Evolutionary conservation across 805 yeast genomes (phyloP).

Genomic region (Kluyveromyces aestuarii): DNA sequence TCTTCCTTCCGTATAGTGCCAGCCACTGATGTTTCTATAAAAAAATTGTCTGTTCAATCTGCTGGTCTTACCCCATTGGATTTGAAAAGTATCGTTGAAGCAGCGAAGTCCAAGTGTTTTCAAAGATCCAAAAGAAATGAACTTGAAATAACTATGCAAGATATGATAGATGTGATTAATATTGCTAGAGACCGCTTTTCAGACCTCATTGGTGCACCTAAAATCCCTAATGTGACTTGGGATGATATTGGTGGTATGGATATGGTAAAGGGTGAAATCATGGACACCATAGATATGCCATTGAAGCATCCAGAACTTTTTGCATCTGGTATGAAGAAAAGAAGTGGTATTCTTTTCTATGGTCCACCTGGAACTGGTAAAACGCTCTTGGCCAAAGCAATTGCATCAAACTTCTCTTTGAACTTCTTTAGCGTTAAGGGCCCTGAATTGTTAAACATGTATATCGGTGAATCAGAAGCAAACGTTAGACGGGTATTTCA

Average conservation of each 20-base stretch:
- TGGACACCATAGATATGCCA: constrained; percentile 95
- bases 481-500: constrained; percentile 93
- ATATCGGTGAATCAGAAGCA: constrained; percentile 97
- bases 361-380: constrained; percentile 99
- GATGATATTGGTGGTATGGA: constrained; percentile 96
- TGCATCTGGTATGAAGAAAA: constrained; percentile 78
- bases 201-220: constrained; percentile 94
- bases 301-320: constrained; percentile 86
- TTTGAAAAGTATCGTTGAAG: constrained; percentile 56
- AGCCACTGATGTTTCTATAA: constrained; percentile 34
- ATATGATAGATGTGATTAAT: constrained; percentile 49
- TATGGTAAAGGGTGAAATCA: constrained; percentile 78
- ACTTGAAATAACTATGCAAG: constrained; percentile 45
- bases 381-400: constrained; percentile 90
- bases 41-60: constrained; percentile 66
- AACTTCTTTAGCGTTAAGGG: constrained; percentile 96
- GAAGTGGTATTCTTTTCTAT: constrained; percentile 89
- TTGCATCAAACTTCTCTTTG: constrained; percentile 88
- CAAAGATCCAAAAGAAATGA: constrained; percentile 32
- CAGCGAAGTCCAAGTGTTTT: constrained; percentile 51
- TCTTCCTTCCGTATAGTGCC: background rate
- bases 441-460: constrained; percentile 94
- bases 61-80: constrained; percentile 91
- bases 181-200: constrained; percentile 82
- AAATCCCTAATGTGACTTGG: constrained; percentile 93